These are phyloP conservation scores for Toxicodendron radicans DNA, from an alignment of 345 rosid genomes.

Conservation along the genomic window DNA sequence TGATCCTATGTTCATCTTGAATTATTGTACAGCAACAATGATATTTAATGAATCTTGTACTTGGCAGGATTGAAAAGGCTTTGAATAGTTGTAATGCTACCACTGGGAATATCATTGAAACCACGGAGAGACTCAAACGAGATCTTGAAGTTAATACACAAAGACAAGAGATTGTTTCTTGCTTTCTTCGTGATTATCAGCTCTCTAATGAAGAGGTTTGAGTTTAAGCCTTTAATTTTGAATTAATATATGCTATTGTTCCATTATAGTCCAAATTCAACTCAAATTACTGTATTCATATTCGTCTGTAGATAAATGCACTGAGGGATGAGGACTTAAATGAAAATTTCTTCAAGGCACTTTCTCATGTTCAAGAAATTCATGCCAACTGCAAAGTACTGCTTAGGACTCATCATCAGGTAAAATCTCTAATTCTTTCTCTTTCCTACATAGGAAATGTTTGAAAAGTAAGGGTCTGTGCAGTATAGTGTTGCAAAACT, in stretches of 20 bases:
- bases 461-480: neutral
- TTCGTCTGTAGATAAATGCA: slow-evolving; percentile 63
- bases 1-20: too few species aligned
- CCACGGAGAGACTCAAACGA: slow-evolving; percentile 92
- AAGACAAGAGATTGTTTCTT: slow-evolving; percentile 88
- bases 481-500: neutral
- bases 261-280: neutral
- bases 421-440: slow-evolving; percentile 19
- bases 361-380: slow-evolving; percentile 91
- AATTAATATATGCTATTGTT: neutral
- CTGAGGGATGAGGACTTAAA: slow-evolving; percentile 83
- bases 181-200: slow-evolving; percentile 96
- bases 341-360: slow-evolving; percentile 89
- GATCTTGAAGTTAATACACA: slow-evolving; percentile 88
- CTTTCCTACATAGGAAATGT: neutral
- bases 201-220: slow-evolving; percentile 85
- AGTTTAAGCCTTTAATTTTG: slow-evolving; percentile 6
- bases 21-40: neutral
- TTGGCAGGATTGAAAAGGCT: slow-evolving; percentile 74
- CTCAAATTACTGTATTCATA: neutral
- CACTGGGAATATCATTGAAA: slow-evolving; percentile 82
- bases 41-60: neutral
- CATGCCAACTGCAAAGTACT: slow-evolving; percentile 94
- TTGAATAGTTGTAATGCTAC: slow-evolving; percentile 78
- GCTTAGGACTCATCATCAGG: slow-evolving; percentile 97